Evolutionary conservation across 2,329 filamentous ascomycete genomes (phyloP).

Genomic region (Xylariales sp.): DNA sequence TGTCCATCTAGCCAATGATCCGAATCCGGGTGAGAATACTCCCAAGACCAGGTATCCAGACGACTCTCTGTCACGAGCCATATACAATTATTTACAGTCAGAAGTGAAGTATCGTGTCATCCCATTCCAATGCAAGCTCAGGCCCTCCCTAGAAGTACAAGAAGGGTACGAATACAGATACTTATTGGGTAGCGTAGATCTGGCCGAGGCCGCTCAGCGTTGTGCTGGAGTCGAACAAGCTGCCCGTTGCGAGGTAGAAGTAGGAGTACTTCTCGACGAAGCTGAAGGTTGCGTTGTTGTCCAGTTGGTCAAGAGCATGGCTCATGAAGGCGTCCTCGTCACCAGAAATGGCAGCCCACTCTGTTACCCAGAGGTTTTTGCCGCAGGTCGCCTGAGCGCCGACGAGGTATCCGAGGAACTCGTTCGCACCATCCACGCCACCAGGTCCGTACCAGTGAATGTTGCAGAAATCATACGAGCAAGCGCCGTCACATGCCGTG

Average conservation of each 20-base stretch:
- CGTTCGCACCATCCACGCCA: conserved; percentile 32
- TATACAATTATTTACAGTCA: conserved; percentile 7
- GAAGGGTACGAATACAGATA: conserved; percentile 10
- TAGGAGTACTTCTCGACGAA: conserved; percentile 55
- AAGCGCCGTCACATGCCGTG: conserved; percentile 43
- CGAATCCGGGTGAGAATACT: conserved; percentile 14
- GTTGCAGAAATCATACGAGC: conserved; percentile 55
- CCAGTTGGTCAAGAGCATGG: conserved; percentile 42
- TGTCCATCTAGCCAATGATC: conserved; percentile 12
- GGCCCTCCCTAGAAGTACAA: conserved; percentile 14
- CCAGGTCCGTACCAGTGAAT: conserved; percentile 60
- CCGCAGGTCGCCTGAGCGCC: conserved; percentile 41
- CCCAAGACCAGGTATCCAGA: conserved; percentile 5
- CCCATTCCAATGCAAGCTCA: conserved; percentile 13
- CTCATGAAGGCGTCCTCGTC: conserved; percentile 45
- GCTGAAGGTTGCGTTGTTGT: conserved; percentile 36
- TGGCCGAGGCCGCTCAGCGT: conserved; percentile 43
- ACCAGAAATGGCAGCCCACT: conserved; percentile 53
- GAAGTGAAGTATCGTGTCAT: conserved; percentile 6
- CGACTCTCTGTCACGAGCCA: neutral
- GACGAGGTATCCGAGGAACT: conserved; percentile 51
- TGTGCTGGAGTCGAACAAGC: conserved; percentile 35
- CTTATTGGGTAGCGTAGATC: conserved; percentile 38
- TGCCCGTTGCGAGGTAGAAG: conserved; percentile 45
- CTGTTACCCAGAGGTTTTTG: conserved; percentile 58